Evolutionary conservation across 345 rosid genomes (phyloP), one percentile per base, ranked within the genome.

Genomic region (Xanthoceras sorbifolium): DNA sequence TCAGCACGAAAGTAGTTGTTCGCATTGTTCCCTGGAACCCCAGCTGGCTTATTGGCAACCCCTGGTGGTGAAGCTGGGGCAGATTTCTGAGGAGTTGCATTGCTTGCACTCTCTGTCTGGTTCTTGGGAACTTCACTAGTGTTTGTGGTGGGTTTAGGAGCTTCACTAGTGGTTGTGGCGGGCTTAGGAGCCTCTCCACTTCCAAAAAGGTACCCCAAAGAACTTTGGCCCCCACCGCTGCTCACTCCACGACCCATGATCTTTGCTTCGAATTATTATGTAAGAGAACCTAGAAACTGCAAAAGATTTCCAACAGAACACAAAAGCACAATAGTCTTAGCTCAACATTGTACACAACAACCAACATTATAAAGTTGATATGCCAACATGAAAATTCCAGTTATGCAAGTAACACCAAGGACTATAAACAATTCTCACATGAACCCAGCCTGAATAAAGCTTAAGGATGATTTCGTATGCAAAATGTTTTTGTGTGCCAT

Each of bases 211-310:
- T 92, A 90, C 12, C 92, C 94, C 85, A 92, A 75, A 65, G 97
- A 94, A 81, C 98, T 94, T 81, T 90, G 96, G 8, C 98, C 98
- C 52, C 97, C 96, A 71, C 96, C 97, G 67, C 87, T 81, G 82
- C 94, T 90, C 9, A 91, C 82, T 78, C 97, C 98, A 73, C 94
- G 91, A 66, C 98, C 97, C 98, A 94, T 93, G 31, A 48, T 76
- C 71, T 46, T 67, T 72, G 36, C 73, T 26, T 74, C 17, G 28
- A 62, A 70, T 22, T 75, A 28, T 61, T 23, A 60, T 31, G 31
- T 12, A 66, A 60, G 10, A 22, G 57, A 71, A 5, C 31, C 44
- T 42, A 68, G 62, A 64, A 14, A 18, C 77, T 68, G 73, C 74
- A 65, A 14, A 57, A 40, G 28, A 61, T 72, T 50, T 25, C 23